Evolutionary conservation across 2,329 filamentous ascomycete genomes (phyloP), one percentile per base, ranked within the genome.

Genomic region (Xylariales sp.): DNA sequence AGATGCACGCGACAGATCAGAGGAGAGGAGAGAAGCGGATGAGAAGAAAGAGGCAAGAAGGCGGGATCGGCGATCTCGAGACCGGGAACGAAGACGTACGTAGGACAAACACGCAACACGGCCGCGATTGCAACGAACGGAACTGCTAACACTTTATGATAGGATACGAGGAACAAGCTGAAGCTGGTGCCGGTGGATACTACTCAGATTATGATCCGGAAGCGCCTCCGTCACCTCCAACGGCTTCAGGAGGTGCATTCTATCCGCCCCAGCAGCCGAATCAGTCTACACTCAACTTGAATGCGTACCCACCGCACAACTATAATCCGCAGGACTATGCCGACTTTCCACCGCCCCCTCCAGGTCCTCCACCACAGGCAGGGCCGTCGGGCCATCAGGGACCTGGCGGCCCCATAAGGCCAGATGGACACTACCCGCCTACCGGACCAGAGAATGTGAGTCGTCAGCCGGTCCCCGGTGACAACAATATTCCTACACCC

Each of bases 71-170:
- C 50, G 56, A 40, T 56, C 57, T 25, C 60, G 63, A 39, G 61
- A 66, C 37, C 59, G 61, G 35, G 60, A 59, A 32, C 51, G 57
- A 38, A 53, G 50, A 38, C 51, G 56, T 61, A 55, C 16, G 55
- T 36, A 39, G 17, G 25, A n/a, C n/a, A n/a, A n/a, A n/a, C n/a
- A n/a, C n/a, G n/a, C n/a, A n/a, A n/a, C n/a, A n/a, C n/a, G n/a
- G n/a, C n/a, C n/a, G n/a, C n/a, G n/a, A n/a, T n/a, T n/a, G n/a
- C n/a, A n/a, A n/a, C n/a, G n/a, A n/a, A n/a, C n/a, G n/a, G n/a
- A n/a, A n/a, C 7, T 21, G 17, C 21, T 40, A 20, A 35, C 25
- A 20, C 3, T 12, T 4, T 20, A 20, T 16, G 17, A 19, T 31
- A 59, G 56, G 50, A 6, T 59, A 57, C 40, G 56, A 60, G 43